phyloP scores from a whole-genome alignment of 106 monocot genomes.

The Phalaenopsis aphrodite region DNA sequence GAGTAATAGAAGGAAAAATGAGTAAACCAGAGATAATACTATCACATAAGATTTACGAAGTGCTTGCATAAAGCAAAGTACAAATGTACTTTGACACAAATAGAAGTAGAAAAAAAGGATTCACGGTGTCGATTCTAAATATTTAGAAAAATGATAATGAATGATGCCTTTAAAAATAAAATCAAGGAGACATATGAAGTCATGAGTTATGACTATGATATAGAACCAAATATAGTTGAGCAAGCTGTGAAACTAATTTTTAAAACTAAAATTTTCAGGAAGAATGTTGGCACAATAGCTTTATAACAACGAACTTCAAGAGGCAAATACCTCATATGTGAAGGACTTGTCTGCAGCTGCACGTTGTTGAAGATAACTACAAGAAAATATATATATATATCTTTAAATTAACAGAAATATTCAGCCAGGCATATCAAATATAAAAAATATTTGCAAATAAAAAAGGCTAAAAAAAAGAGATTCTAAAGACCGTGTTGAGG shows the following conservation, averaged over 20 bases:
- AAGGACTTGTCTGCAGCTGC: slow-evolving; percentile 51
- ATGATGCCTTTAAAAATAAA: background rate
- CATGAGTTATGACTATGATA: background rate
- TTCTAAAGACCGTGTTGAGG: background rate
- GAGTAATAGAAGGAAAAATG: background rate
- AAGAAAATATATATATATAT: slow-evolving; percentile 16
- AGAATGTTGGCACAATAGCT: background rate
- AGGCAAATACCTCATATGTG: slow-evolving; percentile 76
- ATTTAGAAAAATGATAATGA: background rate
- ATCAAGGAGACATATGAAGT: background rate
- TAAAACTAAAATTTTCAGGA: background rate
- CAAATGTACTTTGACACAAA: background rate
- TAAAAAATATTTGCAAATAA: background rate
- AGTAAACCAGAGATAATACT: background rate
- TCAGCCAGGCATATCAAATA: background rate
- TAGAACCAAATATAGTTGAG: background rate
- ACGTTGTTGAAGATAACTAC: slow-evolving; percentile 87
- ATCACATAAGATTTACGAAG: background rate
- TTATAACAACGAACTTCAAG: background rate
- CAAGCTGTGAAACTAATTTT: background rate
- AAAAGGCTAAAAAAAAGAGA: background rate
- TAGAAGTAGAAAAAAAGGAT: background rate
- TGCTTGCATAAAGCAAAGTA: background rate
- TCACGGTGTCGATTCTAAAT: background rate
- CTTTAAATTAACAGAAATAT: background rate